Evolutionary conservation across 139 green algal species (phyloP).

Genomic region (Haematococcus sp.): DNA sequence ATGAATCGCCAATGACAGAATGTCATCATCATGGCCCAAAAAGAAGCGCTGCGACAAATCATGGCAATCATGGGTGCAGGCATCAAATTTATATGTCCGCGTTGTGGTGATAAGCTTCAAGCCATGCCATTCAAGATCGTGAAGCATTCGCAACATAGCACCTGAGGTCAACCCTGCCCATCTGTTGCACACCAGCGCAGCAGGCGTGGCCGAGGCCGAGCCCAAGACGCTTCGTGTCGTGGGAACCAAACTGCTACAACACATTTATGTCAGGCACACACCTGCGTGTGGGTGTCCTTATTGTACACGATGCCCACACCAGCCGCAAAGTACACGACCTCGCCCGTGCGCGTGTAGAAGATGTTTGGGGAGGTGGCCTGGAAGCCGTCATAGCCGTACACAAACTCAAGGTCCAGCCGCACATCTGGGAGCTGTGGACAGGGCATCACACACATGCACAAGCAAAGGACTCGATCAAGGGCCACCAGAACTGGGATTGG

Average conservation of each 20-base stretch:
- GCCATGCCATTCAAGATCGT: too few species aligned
- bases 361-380: slow-evolving; percentile 53
- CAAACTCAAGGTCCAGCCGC: slow-evolving; percentile 59
- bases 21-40: slow-evolving; percentile 71
- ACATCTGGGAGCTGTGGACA: slow-evolving; percentile 40
- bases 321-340: slow-evolving; percentile 60
- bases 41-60: slow-evolving; percentile 67
- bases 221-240: too few species aligned
- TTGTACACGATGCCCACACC: slow-evolving; percentile 67
- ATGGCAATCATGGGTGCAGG: too few species aligned
- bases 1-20: slow-evolving; percentile 51
- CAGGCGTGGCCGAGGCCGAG: too few species aligned
- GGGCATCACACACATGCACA: too few species aligned
- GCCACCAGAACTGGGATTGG: too few species aligned
- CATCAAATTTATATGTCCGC: too few species aligned
- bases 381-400: slow-evolving; percentile 65
- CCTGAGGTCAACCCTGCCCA: too few species aligned
- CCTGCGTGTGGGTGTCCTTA: slow-evolving; percentile 28
- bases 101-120: too few species aligned
- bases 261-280: background rate
- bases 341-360: slow-evolving; percentile 39
- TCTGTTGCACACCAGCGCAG: too few species aligned
- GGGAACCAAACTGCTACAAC: background rate
- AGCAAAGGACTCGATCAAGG: too few species aligned
- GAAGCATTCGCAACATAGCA: too few species aligned